Conservation (phyloP, 139 green algal species). For the Chlamydomonas sp. region DNA sequence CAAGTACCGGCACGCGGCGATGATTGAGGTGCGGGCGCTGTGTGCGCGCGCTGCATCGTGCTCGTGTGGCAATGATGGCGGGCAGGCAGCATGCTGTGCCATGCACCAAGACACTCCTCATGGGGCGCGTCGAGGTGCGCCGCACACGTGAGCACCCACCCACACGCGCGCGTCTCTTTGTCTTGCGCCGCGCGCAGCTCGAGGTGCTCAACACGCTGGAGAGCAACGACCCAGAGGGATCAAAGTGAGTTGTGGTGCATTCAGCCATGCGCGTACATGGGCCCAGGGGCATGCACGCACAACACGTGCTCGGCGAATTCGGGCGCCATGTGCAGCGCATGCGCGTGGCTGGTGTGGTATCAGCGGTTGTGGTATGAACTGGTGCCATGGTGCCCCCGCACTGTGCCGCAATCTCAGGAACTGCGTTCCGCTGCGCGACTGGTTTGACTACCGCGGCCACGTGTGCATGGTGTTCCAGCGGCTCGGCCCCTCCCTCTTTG, state of each 20-base stretch:
- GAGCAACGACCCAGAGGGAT: constrained; percentile 55
- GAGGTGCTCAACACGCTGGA: constrained; percentile 80
- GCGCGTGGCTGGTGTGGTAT: no score
- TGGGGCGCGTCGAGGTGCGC: no score
- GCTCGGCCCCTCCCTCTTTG: constrained; percentile 88
- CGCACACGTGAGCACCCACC: no score
- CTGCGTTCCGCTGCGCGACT: constrained; percentile 81
- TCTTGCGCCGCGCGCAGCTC: no score
- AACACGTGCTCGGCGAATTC: no score
- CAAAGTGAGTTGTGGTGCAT: no score
- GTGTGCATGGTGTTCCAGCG: constrained; percentile 99
- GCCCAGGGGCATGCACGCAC: no score
- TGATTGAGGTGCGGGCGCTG: constrained; percentile 86
- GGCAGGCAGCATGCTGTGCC: not conserved
- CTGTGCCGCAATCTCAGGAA: constrained; percentile 43
- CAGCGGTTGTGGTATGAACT: not conserved
- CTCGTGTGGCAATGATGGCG: not conserved
- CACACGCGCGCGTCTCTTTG: no score
- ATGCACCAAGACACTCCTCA: no score
- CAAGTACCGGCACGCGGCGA: constrained; percentile 96
- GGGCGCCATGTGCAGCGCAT: no score
- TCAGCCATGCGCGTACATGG: no score
- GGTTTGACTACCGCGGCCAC: constrained; percentile 96
- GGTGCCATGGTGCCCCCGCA: not conserved
- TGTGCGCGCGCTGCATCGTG: no score